Percentiles rank a stretch among this genome's conserved stretches.
phyloP scores from a whole-genome alignment of 306 rosid species.

The Astragalus membranaceus region DNA sequence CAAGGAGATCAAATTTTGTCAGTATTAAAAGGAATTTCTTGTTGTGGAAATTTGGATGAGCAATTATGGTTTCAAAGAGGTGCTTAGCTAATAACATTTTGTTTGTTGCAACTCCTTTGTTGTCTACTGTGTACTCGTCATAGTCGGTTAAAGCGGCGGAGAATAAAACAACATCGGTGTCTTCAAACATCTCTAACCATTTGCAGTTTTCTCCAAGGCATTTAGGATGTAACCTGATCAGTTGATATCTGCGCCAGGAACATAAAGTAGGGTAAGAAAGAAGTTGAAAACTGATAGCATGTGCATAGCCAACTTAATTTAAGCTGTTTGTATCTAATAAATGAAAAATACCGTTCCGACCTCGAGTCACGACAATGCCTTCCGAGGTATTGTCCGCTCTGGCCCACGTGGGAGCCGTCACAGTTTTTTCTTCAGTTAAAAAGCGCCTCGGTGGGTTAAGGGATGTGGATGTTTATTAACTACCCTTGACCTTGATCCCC shows the following conservation, averaged over 20 bases:
- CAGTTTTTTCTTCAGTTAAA: too few species aligned
- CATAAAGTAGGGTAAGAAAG: conserved; percentile 7
- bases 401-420: too few species aligned
- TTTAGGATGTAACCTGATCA: conserved; percentile 57
- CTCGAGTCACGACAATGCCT: too few species aligned
- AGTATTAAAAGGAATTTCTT: conserved; percentile 61
- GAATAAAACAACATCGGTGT: conserved; percentile 47
- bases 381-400: too few species aligned
- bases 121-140: conserved; percentile 40
- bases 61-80: conserved; percentile 54
- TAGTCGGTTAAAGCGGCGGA: conserved; percentile 63
- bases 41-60: conserved; percentile 34
- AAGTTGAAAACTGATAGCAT: background rate
- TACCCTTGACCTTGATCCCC: too few species aligned
- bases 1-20: conserved; percentile 64
- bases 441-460: too few species aligned
- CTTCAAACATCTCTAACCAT: conserved; percentile 77
- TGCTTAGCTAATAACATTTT: conserved; percentile 62
- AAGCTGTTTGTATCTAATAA: background rate
- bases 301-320: background rate
- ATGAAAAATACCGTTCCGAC: background rate
- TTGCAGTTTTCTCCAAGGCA: conserved; percentile 65
- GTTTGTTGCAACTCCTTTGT: conserved; percentile 41
- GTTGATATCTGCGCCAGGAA: conserved; percentile 46
- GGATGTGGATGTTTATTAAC: too few species aligned